Evolutionary conservation across 2,329 filamentous ascomycete species (phyloP).

Genomic region (Hortaea sp.): DNA sequence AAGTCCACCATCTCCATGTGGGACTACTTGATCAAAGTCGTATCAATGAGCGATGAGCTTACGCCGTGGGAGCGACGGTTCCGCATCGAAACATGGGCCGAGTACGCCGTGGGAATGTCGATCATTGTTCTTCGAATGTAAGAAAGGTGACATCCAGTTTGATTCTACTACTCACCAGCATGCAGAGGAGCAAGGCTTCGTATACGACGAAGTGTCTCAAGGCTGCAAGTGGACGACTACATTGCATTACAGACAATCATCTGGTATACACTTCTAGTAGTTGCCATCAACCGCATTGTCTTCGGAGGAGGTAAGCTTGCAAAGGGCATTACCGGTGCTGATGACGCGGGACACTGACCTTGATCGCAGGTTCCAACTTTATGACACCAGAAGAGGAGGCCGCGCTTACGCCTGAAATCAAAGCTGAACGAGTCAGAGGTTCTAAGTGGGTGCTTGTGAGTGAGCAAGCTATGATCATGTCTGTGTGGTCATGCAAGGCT

Average conservation of each 20-base stretch:
- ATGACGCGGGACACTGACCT: not conserved
- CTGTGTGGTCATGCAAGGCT: slow-evolving; percentile 42
- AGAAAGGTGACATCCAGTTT: not conserved
- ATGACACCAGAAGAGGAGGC: slow-evolving; percentile 40
- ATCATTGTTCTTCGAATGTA: slow-evolving; percentile 4
- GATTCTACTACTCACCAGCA: too few relatives aligned
- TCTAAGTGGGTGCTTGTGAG: slow-evolving; percentile 55
- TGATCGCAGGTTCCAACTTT: slow-evolving; percentile 39
- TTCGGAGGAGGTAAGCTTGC: slow-evolving; percentile 34
- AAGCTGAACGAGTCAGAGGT: slow-evolving; percentile 37
- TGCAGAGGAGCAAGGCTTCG: not conserved
- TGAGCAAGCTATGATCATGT: slow-evolving; percentile 50
- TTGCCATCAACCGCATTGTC: slow-evolving; percentile 45
- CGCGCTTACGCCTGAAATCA: slow-evolving; percentile 37
- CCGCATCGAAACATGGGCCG: slow-evolving; percentile 5
- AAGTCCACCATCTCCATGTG: too few relatives aligned
- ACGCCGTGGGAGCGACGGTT: slow-evolving; percentile 1
- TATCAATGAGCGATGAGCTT: not conserved
- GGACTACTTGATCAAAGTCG: too few relatives aligned
- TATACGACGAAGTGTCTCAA: not conserved
- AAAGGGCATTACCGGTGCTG: too few relatives aligned
- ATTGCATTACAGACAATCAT: slow-evolving; percentile 5
- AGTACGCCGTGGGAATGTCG: slow-evolving; percentile 4
- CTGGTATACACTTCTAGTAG: slow-evolving; percentile 47
- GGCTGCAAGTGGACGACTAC: slow-evolving; percentile 6